Evolutionary conservation across 1,284 basidiomycete genomes (phyloP).

Genomic region (Fomitopsis schrenkii): DNA sequence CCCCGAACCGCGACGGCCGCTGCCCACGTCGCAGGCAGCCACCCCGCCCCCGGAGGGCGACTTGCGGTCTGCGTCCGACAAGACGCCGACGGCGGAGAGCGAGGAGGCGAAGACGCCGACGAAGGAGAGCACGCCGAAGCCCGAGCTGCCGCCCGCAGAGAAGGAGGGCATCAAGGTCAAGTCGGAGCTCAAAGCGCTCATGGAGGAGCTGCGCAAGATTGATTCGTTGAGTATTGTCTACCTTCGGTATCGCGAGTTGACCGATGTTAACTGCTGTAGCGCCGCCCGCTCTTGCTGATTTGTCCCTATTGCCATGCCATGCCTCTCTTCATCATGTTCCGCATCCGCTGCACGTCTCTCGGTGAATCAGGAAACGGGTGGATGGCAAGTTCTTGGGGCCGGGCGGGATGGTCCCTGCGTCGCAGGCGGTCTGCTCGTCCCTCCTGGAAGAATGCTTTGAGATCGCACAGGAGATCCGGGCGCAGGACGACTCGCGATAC

Average conservation of each 20-base stretch:
- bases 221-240: constrained; percentile 74
- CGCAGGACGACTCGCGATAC: constrained; percentile 89
- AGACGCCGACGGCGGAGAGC: constrained; percentile 5
- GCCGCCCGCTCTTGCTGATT: constrained; percentile 8
- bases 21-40: constrained; percentile 1
- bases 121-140: constrained; percentile 25
- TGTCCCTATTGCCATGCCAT: neutral
- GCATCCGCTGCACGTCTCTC: constrained; percentile 2
- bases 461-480: constrained; percentile 93
- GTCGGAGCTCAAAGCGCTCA: constrained; percentile 84
- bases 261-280: constrained; percentile 25
- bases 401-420: constrained; percentile 86
- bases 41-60: constrained; percentile 8
- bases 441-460: constrained; percentile 97
- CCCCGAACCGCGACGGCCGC: constrained; percentile 2
- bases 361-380: constrained; percentile 70
- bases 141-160: constrained; percentile 16
- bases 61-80: neutral
- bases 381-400: constrained; percentile 96
- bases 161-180: constrained; percentile 80
- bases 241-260: constrained; percentile 27
- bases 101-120: constrained; percentile 28
- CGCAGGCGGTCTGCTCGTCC: constrained; percentile 87
- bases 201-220: constrained; percentile 93
- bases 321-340: neutral